phyloP scores from a whole-genome alignment of 495 filamentous ascomycete genomes.

The Penicillium robsamsonii region DNA sequence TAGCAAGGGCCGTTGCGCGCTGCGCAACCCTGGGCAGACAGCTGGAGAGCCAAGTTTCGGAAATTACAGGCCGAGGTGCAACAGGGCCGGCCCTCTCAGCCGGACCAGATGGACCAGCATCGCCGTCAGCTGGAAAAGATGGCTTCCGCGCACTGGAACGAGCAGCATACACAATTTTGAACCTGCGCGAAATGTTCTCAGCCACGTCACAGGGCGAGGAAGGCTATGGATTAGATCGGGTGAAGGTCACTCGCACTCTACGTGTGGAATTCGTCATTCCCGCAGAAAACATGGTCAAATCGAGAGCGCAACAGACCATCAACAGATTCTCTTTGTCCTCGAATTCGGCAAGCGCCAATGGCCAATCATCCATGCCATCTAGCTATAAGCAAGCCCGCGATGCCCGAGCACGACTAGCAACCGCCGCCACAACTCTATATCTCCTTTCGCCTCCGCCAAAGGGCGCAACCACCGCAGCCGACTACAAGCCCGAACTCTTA shows the following conservation, averaged over 20 bases:
- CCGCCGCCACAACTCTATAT: conserved; percentile 75
- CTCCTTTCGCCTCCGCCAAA: conserved; percentile 66
- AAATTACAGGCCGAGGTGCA: conserved; percentile 49
- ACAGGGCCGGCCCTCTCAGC: conserved; percentile 12
- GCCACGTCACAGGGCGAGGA: conserved; percentile 64
- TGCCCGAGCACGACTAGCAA: conserved; percentile 65
- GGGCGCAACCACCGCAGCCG: conserved; percentile 15
- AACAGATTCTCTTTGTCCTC: conserved; percentile 80
- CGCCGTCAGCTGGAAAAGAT: conserved; percentile 48
- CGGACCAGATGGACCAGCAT: conserved; percentile 23
- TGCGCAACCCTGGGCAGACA: conserved; percentile 79
- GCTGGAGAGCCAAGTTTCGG: conserved; percentile 76
- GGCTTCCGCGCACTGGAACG: conserved; percentile 76
- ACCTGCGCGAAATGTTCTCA: conserved; percentile 67
- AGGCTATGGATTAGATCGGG: conserved; percentile 68
- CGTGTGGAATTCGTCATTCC: conserved; percentile 64
- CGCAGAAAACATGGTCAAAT: conserved; percentile 64
- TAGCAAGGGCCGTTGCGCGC: conserved; percentile 72
- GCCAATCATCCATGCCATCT: conserved; percentile 34
- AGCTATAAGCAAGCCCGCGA: conserved; percentile 83
- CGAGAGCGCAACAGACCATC: conserved; percentile 75
- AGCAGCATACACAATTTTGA: conserved; percentile 72
- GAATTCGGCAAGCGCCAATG: conserved; percentile 36
- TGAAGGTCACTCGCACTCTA: conserved; percentile 66
- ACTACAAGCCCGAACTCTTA: conserved; percentile 63